Evolutionary conservation across 2,329 filamentous ascomycete genomes (phyloP).

Genomic region (Trichoderma atroviride): DNA sequence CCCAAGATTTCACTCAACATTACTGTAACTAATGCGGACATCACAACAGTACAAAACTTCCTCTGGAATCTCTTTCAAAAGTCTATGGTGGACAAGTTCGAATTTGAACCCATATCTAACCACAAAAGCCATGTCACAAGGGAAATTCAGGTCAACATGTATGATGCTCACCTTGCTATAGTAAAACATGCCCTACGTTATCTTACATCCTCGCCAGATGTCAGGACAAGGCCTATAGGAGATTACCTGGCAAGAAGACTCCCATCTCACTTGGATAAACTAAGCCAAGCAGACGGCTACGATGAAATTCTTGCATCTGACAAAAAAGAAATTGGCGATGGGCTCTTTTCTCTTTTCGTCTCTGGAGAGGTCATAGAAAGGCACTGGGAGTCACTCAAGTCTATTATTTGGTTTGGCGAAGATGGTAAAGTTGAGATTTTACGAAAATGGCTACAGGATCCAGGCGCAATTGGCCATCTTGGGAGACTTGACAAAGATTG

Average conservation of each 20-base stretch:
- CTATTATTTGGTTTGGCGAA: neutral
- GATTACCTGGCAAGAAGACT: neutral
- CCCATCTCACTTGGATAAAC: neutral
- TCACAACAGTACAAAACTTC: neutral
- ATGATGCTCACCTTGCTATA: slow-evolving; percentile 10
- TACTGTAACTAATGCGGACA: neutral
- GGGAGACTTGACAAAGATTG: neutral
- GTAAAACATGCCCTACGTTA: neutral
- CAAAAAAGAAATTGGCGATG: neutral
- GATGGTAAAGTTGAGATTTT: neutral
- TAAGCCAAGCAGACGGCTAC: neutral
- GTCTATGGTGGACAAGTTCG: neutral
- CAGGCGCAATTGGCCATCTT: neutral
- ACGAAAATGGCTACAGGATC: neutral
- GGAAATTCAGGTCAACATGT: slow-evolving; percentile 1
- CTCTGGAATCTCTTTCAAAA: neutral
- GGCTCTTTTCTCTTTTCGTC: neutral
- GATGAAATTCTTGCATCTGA: neutral
- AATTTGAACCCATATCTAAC: neutral
- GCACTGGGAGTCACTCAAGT: neutral
- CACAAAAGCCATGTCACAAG: neutral
- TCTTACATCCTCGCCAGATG: neutral
- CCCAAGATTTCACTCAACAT: neutral
- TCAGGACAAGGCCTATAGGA: neutral
- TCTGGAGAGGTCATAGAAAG: neutral